Base-by-base conservation (phyloP, 441 rosid species). In the Adansonia rubrostipa region DNA sequence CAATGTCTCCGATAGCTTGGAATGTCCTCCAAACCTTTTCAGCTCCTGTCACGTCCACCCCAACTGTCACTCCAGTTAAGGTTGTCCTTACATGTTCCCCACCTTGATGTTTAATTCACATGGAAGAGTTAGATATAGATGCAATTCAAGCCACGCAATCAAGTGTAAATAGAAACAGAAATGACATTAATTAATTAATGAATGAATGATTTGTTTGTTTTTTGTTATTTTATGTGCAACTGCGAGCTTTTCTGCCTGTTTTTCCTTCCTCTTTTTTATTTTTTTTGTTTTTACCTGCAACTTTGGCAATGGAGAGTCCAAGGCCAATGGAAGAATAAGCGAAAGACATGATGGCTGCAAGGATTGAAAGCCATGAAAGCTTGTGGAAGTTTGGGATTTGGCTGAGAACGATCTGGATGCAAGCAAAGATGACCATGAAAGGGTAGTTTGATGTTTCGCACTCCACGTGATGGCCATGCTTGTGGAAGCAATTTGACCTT, bases 401-500 rank as follows among this genome's bases (percentile, higher is more conserved):
- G 90, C 94, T 88, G 3, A 94, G 91, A 45, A 93, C 10, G 19
- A 93, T 83, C 81, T 95, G 95, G 76, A 92, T 84, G 82, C 85
- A 82, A 24, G 89, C 94, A 73, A 93, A 95, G 53, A 90, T 76
- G 17, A 87, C 80, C 99, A 95, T 95, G 88, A 82, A 89, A 0
- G 92, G 93, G 72, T 89, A 81, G 86, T 87, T 88, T 54, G 97
- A 89, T 22, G 81, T 83, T 33, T 84, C 50, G 79, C 97, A 95
- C 83, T 86, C 81, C n/a, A 48, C 90, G 0, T 83, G 47, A 50
- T 92, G 96, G 4, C 97, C 98, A 44, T 87, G 71, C 80, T 74
- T 90, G 87, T 95, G 97, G 87, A 93, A 93, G 75, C 98, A 95
- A 36, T 93, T 92, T 9, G 98, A 93, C 81, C 93, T 91, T 76